Base-by-base conservation (phyloP, 2,329 filamentous ascomycete genomes). In the Penicillium verrucosum region DNA sequence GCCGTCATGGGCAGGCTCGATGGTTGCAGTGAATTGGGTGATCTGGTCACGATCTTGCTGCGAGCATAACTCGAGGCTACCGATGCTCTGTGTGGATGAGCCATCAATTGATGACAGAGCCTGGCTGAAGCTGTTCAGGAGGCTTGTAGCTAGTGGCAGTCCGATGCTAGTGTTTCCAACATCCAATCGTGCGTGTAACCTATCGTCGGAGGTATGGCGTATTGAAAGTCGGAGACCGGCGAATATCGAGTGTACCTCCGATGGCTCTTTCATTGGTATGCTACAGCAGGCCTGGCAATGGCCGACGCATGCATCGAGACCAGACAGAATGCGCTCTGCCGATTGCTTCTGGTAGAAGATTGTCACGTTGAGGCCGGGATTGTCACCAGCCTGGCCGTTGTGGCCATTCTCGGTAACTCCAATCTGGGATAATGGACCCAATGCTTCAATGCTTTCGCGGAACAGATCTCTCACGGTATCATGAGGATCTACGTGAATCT, bases 31-130 rank as follows among this genome's bases (percentile, higher is more conserved):
- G n/a, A 62, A 57, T 10, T 51, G 34, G 16, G 47, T n/a, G 12
- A 65, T 55, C 23, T 46, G 53, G 1, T 42, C 32, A 5, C 46
- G 56, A 27, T 65, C 57, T 40, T 62, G 54, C 8, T 34, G 34
- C 1, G 59, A 56, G 37, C 61, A 65, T 9, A 65, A 16, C 3
- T 62, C 54, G 2, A 65, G 51, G 9, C 42, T 44, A 8, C 58
- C 51, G 11, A 62, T 50, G 0, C 50, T 42, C 11, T 61, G 60
- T 7, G 34, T 41, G 4, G 54, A 18, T 0, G 51, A 36, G 1
- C 23, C 36, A 9, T 47, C 27, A n/a, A 63, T 48, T 4, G 62
- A 65, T 4, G 21, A 30, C 0, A 63, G 29, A 0, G 57, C 56
- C n/a, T 51, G 44, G 34, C 58, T 54, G 23, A 63, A 60, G 21